These are phyloP conservation scores for Hypsizygus ulmarius DNA, from an alignment of 1,284 basidiomycete genomes.

Conservation along the genomic window DNA sequence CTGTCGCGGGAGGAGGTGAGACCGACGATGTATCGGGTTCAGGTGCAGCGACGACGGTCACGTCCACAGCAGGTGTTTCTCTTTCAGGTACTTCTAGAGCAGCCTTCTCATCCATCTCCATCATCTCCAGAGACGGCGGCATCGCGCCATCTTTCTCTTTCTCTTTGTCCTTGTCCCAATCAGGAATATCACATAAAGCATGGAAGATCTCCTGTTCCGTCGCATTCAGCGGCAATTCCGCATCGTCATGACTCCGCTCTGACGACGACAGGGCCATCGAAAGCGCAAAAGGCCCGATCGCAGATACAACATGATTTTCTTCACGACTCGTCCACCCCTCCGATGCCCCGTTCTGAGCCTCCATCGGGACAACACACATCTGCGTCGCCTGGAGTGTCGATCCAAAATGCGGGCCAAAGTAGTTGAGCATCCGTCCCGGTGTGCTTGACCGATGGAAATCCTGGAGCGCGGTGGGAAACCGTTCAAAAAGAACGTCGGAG, in stretches of 20 bases:
- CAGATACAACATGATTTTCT: background rate
- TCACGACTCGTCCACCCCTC: background rate
- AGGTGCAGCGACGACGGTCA: background rate
- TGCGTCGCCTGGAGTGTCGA: slow-evolving; percentile 45
- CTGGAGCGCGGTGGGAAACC: slow-evolving; percentile 56
- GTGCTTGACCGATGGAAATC: slow-evolving; percentile 49
- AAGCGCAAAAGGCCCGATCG: slow-evolving; percentile 13
- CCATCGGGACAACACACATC: slow-evolving; percentile 25
- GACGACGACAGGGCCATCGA: slow-evolving; percentile 8
- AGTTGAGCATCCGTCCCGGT: slow-evolving; percentile 42
- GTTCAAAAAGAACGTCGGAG: slow-evolving; percentile 54
- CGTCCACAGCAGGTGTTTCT: background rate
- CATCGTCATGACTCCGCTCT: slow-evolving; percentile 12
- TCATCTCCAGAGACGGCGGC: slow-evolving; percentile 20
- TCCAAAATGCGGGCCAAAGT: slow-evolving; percentile 57
- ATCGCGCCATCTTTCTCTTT: slow-evolving; percentile 33
- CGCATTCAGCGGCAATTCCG: slow-evolving; percentile 57
- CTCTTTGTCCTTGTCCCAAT: too few relatives aligned
- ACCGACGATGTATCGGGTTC: too few relatives aligned
- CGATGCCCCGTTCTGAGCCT: slow-evolving; percentile 5
- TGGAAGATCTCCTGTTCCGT: slow-evolving; percentile 70
- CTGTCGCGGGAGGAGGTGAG: background rate
- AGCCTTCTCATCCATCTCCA: slow-evolving; percentile 20
- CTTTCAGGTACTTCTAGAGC: too few relatives aligned
- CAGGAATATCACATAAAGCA: slow-evolving; percentile 54